Conservation (phyloP, 1,139 yeast species). For the Groenewaldozyma sp. region DNA sequence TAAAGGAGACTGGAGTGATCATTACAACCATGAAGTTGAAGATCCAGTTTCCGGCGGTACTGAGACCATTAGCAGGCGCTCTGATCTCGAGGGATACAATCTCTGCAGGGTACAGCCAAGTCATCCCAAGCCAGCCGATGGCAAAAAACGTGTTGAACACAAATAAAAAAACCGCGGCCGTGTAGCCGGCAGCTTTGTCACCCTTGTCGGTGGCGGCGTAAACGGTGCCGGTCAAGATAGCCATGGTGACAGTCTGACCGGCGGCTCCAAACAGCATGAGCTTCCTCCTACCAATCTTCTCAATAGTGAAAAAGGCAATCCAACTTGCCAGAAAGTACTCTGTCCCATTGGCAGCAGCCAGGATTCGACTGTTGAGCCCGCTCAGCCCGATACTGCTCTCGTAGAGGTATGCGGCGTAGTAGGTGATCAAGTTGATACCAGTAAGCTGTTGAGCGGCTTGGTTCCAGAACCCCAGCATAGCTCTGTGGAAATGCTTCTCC, state of each 20-base stretch:
- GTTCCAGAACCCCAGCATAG: slow-evolving; percentile 39
- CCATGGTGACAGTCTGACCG: slow-evolving; percentile 29
- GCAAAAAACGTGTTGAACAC: slow-evolving; percentile 19
- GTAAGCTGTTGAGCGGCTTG: slow-evolving; percentile 55
- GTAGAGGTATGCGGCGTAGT: slow-evolving; percentile 34
- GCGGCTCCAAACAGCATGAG: slow-evolving; percentile 35
- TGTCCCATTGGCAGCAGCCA: slow-evolving; percentile 51
- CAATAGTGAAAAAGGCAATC: slow-evolving; percentile 36
- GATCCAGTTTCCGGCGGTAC: slow-evolving; percentile 44
- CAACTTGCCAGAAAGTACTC: slow-evolving; percentile 19
- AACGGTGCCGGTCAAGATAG: slow-evolving; percentile 11
- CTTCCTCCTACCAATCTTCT: slow-evolving; percentile 43
- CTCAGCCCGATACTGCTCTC: slow-evolving; percentile 38
- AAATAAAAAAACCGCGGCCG: slow-evolving; percentile 15
- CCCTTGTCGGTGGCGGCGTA: slow-evolving; percentile 7
- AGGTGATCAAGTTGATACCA: slow-evolving; percentile 55
- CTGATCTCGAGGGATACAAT: slow-evolving; percentile 30
- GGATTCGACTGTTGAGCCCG: slow-evolving; percentile 42
- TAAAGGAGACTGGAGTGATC: slow-evolving; percentile 45
- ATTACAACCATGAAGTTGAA: slow-evolving; percentile 35
- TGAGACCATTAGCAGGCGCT: slow-evolving; percentile 26
- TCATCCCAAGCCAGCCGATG: slow-evolving; percentile 17
- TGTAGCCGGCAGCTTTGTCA: slow-evolving; percentile 22
- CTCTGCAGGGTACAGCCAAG: slow-evolving; percentile 20
- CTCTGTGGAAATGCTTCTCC: slow-evolving; percentile 38